Percentiles rank a stretch among this genome's conserved stretches.
These are phyloP conservation scores for Hsuehochloa calcarea DNA, from an alignment of 176 grass and related monocot genomes.

Conservation along the genomic window DNA sequence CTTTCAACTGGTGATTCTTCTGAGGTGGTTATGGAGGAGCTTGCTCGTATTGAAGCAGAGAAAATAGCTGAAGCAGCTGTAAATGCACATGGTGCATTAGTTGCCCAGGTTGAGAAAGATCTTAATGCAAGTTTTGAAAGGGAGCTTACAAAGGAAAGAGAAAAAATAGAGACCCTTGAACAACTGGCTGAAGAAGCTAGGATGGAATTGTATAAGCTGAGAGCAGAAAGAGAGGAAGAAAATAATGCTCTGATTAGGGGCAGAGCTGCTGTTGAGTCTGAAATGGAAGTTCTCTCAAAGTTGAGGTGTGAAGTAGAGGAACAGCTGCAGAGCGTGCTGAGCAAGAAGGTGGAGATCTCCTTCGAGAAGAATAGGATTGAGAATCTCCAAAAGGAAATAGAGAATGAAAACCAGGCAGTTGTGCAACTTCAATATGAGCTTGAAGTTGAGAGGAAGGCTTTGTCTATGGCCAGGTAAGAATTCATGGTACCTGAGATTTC, in stretches of 20 bases:
- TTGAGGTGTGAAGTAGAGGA: slow-evolving; percentile 81
- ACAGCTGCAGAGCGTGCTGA: slow-evolving; percentile 77
- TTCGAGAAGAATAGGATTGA: slow-evolving; percentile 77
- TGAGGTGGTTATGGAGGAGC: slow-evolving; percentile 74
- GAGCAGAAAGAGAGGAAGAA: slow-evolving; percentile 76
- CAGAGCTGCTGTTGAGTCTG: slow-evolving; percentile 79
- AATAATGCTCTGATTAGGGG: slow-evolving; percentile 61
- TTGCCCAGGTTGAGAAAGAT: slow-evolving; percentile 88
- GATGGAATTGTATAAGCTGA: slow-evolving; percentile 62
- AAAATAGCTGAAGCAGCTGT: slow-evolving; percentile 89
- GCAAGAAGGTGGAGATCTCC: slow-evolving; percentile 83
- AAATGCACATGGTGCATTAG: slow-evolving; percentile 77
- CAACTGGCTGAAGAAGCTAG: slow-evolving; percentile 78
- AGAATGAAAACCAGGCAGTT: slow-evolving; percentile 68
- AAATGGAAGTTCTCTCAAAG: slow-evolving; percentile 84
- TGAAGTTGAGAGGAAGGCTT: slow-evolving; percentile 95
- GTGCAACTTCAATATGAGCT: slow-evolving; percentile 81
- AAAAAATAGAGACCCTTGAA: slow-evolving; percentile 76
- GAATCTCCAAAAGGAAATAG: slow-evolving; percentile 73
- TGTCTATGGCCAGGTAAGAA: slow-evolving; percentile 81
- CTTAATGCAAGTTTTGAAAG: slow-evolving; percentile 70
- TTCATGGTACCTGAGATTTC: slow-evolving; percentile 11
- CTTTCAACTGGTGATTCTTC: slow-evolving; percentile 83
- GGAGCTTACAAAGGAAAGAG: slow-evolving; percentile 68
- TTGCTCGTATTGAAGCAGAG: slow-evolving; percentile 90